Base-by-base conservation (phyloP, 129 eudicot species). In the Chrysanthemum makinoi region DNA sequence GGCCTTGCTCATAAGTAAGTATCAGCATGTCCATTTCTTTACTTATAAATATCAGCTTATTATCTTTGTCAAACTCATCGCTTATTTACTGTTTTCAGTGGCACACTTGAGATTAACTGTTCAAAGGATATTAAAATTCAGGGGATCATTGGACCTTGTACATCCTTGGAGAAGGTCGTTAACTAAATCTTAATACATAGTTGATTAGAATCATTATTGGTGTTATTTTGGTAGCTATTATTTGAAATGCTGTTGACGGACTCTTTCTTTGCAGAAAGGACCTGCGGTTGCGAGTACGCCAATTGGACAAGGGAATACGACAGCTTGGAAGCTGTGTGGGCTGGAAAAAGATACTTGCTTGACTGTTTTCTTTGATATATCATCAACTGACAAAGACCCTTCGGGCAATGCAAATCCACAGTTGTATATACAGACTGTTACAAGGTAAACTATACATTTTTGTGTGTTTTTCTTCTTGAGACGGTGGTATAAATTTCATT, bases 91-190 rank as follows among this genome's bases (percentile, higher is more conserved):
- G 24, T 7, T 77, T 72, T 68, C 83, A 94, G 98, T 86, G 98
- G 96, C 61, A 83, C 87, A n/a, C 87, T 93, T 57, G 98, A 93
- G 81, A 83, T 93, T 63, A 81, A 80, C 72, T 89, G 96, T 79
- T 93, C 98, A 17, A 93, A 93, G 80, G 98, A 93, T 65, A 87
- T 93, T 7, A 93, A 82, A 77, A 76, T 93, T 75, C 98, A 93
- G 70, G 98, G 98, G 74, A 78, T 85, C 24, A 84, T 93, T 68
- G 98, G 98, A 72, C 96, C 98, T 75, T 93, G 98, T 79, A 89
- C 98, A 50, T 85, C 98, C 17, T 65, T 83, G 76, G 96, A 93
- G 71, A 93, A 93, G 98, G 98, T 93, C 71, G 72, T 43, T 55
- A 73, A 44, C 72, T n/a, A 30, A 68, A 69, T 51, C 19, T 49